Evolutionary conservation across 148 eudicot genomes (phyloP), one percentile per base, ranked within the genome.

Genomic region (Cornus kousa): DNA sequence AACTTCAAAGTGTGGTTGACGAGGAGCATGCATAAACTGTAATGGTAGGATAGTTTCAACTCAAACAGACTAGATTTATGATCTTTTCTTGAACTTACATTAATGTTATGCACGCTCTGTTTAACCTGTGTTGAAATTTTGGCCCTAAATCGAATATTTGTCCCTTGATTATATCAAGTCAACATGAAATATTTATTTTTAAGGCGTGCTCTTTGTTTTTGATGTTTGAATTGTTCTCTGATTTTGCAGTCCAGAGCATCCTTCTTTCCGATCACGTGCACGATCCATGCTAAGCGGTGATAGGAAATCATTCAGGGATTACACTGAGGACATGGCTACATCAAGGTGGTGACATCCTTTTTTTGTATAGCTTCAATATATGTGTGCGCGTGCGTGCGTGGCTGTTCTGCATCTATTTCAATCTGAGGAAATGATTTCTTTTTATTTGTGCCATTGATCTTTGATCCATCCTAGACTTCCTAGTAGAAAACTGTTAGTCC

Each of bases 221-320:
- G 14, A 11, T 71, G 37, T 75, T 50, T 16, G 48, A 57, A 22
- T 73, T 70, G 35, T 68, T 71, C 60, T 64, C 8, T 43, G 40
- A 22, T 80, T 84, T 81, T 87, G 78, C 90, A 97, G 99, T 82
- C 99, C 98, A 65, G 99, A 94, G 87, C 99, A 97, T 89, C 98
- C 99, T 79, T 97, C 97, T 72, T 78, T 87, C 40, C 95, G 92
- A n/a, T 84, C 87, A 79, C 94, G 91, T 80, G 98, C 89, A 57
- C 85, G 94, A 67, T 97, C 99, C 75, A 90, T 97, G 99, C 96
- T 97, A 81, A 88, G 99, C 66, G 94, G 94, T 65, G 98, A 92
- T 74, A 88, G 88, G 74, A 92, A 90, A 82, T 82, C 93, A 28
- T 84, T 87, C 70, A 83, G 92, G 83, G 97, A 90, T 75, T 87